A percentile compares a stretch with the other conserved stretches of the same genome.
phyloP scores from a whole-genome alignment of 2,329 filamentous ascomycete species.

The Penicillium verrucosum region DNA sequence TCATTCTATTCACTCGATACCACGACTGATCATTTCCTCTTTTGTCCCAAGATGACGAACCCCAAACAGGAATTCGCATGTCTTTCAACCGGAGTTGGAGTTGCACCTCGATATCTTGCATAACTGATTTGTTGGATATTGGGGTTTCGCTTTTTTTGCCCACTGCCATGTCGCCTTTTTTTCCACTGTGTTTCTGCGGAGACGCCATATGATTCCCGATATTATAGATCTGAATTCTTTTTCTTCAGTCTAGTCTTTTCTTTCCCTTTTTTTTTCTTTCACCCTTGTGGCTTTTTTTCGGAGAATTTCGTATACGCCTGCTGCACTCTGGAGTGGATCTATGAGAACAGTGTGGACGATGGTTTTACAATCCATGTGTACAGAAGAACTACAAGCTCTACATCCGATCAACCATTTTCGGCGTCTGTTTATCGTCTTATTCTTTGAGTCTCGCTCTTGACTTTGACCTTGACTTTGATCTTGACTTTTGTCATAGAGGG shows the following conservation, averaged over 20 bases:
- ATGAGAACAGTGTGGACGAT: constrained; percentile 9
- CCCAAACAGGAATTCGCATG: constrained; percentile 9
- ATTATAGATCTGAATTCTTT: constrained; percentile 15
- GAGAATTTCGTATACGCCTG: constrained; percentile 11
- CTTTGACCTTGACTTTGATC: background rate
- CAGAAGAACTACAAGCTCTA: background rate
- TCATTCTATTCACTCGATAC: background rate
- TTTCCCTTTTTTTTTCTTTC: background rate
- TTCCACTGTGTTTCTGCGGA: constrained; percentile 8
- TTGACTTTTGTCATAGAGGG: background rate
- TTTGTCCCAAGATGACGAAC: background rate
- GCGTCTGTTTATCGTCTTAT: background rate
- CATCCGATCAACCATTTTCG: constrained; percentile 3
- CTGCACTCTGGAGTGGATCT: constrained; percentile 14
- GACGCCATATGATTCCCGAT: constrained; percentile 21
- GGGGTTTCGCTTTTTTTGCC: constrained; percentile 2
- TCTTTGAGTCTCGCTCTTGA: background rate
- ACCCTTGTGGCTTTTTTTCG: background rate
- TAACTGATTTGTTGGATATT: constrained; percentile 1
- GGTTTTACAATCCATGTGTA: background rate
- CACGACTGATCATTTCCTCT: constrained; percentile 7
- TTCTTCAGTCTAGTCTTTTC: background rate
- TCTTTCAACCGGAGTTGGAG: constrained; percentile 12
- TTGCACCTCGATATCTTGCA: constrained; percentile 7
- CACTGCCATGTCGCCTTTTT: constrained; percentile 7